Percentiles rank a stretch among this genome's conserved stretches.
Evolutionary conservation across 495 filamentous ascomycete genomes (phyloP).

Genomic region (Penicillium desertorum): DNA sequence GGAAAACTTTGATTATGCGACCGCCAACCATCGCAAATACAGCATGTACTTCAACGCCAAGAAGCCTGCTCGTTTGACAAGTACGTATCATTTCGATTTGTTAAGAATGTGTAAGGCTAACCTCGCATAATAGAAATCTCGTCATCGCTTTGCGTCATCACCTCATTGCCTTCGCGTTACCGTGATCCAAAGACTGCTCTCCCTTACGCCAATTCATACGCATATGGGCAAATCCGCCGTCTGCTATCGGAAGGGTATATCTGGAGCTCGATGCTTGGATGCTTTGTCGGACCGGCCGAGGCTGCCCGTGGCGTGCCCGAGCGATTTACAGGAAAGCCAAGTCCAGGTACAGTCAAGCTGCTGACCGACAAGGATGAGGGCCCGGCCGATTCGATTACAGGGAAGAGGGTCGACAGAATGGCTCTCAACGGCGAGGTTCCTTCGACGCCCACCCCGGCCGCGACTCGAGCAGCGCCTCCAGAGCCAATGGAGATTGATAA

Average conservation of each 20-base stretch:
- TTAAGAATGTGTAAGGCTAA: slow-evolving; percentile 18
- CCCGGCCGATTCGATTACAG: slow-evolving; percentile 8
- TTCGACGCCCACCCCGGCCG: slow-evolving; percentile 11
- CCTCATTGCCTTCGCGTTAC: slow-evolving; percentile 73
- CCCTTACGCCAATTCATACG: slow-evolving; percentile 70
- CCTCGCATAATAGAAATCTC: slow-evolving; percentile 40
- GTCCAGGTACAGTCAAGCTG: slow-evolving; percentile 1
- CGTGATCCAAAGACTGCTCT: slow-evolving; percentile 75
- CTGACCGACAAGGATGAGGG: background rate
- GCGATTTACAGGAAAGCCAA: slow-evolving; percentile 52
- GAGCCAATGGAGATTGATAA: slow-evolving; percentile 26
- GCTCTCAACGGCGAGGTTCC: background rate
- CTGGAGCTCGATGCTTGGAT: slow-evolving; percentile 74
- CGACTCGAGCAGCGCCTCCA: background rate
- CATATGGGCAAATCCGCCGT: slow-evolving; percentile 66
- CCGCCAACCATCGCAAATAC: slow-evolving; percentile 50
- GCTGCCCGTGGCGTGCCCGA: slow-evolving; percentile 65
- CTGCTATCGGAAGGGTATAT: slow-evolving; percentile 60
- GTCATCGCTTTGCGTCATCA: slow-evolving; percentile 70
- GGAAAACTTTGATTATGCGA: slow-evolving; percentile 55
- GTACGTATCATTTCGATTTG: slow-evolving; percentile 34
- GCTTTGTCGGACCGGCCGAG: slow-evolving; percentile 65
- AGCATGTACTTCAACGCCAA: slow-evolving; percentile 54
- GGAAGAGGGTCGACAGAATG: background rate
- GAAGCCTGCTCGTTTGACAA: slow-evolving; percentile 48